A percentile compares a stretch with the other conserved stretches of the same genome.
Evolutionary conservation across 768 basidiomycete genomes (phyloP).

Genomic region (Tricholomella constricta): DNA sequence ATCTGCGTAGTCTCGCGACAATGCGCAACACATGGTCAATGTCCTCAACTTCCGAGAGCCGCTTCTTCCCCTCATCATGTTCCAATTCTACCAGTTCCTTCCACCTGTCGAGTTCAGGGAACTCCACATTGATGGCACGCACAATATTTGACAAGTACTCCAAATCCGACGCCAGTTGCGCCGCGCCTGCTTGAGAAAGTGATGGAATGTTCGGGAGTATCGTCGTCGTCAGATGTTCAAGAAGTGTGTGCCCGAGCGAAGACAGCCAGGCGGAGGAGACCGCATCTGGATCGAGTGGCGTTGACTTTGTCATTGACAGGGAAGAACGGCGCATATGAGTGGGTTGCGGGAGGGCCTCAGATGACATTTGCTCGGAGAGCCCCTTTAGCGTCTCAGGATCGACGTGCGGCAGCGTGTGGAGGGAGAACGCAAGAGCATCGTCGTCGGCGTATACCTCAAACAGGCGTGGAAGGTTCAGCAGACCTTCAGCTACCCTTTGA

Average conservation of each 20-base stretch:
- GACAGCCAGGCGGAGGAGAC: slow-evolving; percentile 92
- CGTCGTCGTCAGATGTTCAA: slow-evolving; percentile 67
- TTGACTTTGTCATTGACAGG: slow-evolving; percentile 34
- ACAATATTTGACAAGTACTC: slow-evolving; percentile 91
- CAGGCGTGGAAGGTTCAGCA: slow-evolving; percentile 88
- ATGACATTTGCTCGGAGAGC: slow-evolving; percentile 39
- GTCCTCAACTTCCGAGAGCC: slow-evolving; percentile 26
- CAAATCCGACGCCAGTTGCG: slow-evolving; percentile 85
- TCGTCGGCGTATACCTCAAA: slow-evolving; percentile 96
- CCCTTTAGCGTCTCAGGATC: slow-evolving; percentile 55
- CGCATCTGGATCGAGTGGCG: slow-evolving; percentile 65
- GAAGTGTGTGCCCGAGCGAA: slow-evolving; percentile 81
- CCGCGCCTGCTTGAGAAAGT: slow-evolving; percentile 67
- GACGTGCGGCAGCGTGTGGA: slow-evolving; percentile 77
- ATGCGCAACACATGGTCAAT: slow-evolving; percentile 35
- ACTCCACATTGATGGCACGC: slow-evolving; percentile 87
- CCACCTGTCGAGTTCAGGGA: slow-evolving; percentile 80
- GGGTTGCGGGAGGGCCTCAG: slow-evolving; percentile 32
- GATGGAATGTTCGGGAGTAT: slow-evolving; percentile 73
- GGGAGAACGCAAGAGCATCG: slow-evolving; percentile 85
- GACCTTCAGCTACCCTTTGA: slow-evolving; percentile 89
- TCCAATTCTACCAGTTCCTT: slow-evolving; percentile 66
- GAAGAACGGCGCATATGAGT: slow-evolving; percentile 46
- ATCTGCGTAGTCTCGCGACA: slow-evolving; percentile 34
- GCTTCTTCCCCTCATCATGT: slow-evolving; percentile 47